phyloP scores from a whole-genome alignment of 106 monocot genomes.

The Acorus calamus region DNA sequence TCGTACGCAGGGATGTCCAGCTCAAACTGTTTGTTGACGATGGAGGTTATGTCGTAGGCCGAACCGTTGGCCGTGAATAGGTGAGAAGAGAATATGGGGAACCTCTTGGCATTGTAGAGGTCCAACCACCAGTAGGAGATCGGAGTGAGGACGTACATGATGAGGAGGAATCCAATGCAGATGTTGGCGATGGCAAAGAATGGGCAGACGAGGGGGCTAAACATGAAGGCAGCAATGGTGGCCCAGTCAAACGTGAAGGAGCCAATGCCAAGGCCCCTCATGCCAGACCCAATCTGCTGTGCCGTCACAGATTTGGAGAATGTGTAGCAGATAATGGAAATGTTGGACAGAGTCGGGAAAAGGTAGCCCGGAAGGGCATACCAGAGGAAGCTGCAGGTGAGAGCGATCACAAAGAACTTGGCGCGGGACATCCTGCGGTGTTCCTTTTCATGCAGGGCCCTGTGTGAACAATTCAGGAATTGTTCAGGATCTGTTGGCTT shows the following conservation, averaged over 20 bases:
- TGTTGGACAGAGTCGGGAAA: constrained; percentile 66
- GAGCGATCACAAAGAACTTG: constrained; percentile 80
- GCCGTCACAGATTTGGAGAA: constrained; percentile 83
- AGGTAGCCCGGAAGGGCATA: constrained; percentile 77
- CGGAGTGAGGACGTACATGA: constrained; percentile 56
- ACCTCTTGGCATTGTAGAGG: constrained; percentile 61
- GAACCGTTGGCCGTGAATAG: constrained; percentile 43
- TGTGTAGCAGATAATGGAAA: constrained; percentile 77
- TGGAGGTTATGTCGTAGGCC: constrained; percentile 47
- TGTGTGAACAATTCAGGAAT: constrained; percentile 5
- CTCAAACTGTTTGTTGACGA: constrained; percentile 75
- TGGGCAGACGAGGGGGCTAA: constrained; percentile 71
- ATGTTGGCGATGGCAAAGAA: constrained; percentile 86
- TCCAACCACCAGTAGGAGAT: constrained; percentile 65
- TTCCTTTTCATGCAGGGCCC: constrained; percentile 91
- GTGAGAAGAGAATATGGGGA: constrained; percentile 82
- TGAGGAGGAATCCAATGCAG: constrained; percentile 46
- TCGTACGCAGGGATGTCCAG: constrained; percentile 57
- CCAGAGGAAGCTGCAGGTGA: constrained; percentile 80
- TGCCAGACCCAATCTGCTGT: constrained; percentile 86
- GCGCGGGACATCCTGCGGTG: constrained; percentile 52
- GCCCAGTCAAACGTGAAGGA: constrained; percentile 90
- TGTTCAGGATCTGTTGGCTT: too few relatives aligned
- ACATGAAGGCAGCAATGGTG: constrained; percentile 70
- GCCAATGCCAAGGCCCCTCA: constrained; percentile 64